Percentiles rank a stretch among this genome's conserved stretches.
Conservation (phyloP, 805 yeast species). For the Starmerella vaccinii region DNA sequence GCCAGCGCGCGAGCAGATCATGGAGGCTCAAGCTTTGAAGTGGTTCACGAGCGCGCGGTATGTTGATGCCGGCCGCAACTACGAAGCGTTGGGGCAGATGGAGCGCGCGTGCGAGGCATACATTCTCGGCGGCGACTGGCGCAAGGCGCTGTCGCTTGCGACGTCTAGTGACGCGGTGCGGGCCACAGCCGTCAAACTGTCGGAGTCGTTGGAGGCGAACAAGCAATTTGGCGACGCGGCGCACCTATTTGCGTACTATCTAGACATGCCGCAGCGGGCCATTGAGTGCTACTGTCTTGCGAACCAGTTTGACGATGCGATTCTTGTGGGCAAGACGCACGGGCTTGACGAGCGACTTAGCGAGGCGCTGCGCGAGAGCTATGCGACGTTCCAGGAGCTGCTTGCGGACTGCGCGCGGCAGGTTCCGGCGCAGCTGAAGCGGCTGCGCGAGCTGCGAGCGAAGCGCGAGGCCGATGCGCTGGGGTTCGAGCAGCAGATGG, state of each 20-base stretch:
- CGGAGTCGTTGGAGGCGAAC: constrained; percentile 45
- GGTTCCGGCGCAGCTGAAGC: constrained; percentile 64
- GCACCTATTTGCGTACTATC: constrained; percentile 52
- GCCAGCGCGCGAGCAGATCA: constrained; percentile 31
- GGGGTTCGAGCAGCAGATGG: constrained; percentile 57
- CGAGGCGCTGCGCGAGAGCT: constrained; percentile 72
- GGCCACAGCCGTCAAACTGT: constrained; percentile 47
- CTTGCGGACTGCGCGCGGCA: constrained; percentile 90
- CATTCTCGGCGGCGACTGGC: constrained; percentile 66
- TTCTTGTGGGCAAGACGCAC: constrained; percentile 42
- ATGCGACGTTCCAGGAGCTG: constrained; percentile 75
- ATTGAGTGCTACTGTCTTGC: constrained; percentile 62
- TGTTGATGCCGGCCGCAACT: constrained; percentile 68
- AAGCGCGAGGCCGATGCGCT: constrained; percentile 80
- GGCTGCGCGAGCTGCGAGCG: constrained; percentile 73
- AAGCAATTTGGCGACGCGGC: constrained; percentile 73
- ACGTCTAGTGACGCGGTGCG: constrained; percentile 28
- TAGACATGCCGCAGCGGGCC: constrained; percentile 53
- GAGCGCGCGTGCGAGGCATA: constrained; percentile 62
- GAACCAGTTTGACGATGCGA: constrained; percentile 64
- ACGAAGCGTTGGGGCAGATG: constrained; percentile 51
- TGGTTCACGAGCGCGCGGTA: constrained; percentile 48
- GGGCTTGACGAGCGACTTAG: constrained; percentile 40
- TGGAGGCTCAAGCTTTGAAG: constrained; percentile 51
- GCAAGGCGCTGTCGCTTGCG: constrained; percentile 62